phyloP scores from a whole-genome alignment of 2,329 filamentous ascomycete species.

The Beauveria asiatica region DNA sequence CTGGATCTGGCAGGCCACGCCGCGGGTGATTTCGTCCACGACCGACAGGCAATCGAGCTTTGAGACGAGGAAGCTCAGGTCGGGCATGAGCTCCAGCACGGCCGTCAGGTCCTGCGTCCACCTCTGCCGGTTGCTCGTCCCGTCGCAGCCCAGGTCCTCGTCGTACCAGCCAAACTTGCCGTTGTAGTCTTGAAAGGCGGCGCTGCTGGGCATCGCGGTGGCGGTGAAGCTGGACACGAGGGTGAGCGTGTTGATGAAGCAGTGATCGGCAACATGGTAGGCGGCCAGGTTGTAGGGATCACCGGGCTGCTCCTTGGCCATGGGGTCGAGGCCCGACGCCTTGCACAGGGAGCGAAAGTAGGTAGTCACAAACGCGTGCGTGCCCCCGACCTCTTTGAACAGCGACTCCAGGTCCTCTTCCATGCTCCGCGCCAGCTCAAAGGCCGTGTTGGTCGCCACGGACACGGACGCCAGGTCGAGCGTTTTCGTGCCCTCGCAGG shows the following conservation, averaged over 20 bases:
- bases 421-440: constrained; percentile 17
- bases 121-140: constrained; percentile 1
- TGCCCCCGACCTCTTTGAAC: constrained; percentile 6
- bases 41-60: constrained; percentile 3
- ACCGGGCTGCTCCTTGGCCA: not conserved
- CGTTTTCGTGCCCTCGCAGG: not conserved
- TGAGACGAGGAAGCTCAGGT: constrained; percentile 11
- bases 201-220: accelerated
- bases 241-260: constrained; percentile 6
- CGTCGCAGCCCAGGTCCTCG: not conserved
- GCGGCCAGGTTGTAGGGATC: constrained; percentile 12
- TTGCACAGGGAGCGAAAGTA: constrained; percentile 5
- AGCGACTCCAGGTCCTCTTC: constrained; percentile 38
- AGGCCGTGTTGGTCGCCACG: constrained; percentile 16
- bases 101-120: constrained; percentile 14
- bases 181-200: constrained; percentile 11
- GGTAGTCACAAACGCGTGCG: not conserved
- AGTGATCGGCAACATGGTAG: constrained; percentile 10
- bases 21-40: constrained; percentile 18
- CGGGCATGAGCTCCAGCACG: constrained; percentile 12
- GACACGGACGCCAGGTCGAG: constrained; percentile 16
- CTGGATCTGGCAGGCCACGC: not conserved
- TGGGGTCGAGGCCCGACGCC: not conserved
- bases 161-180: constrained; percentile 17
- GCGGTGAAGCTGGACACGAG: constrained; percentile 4